These are phyloP conservation scores for Eremomyces bilateralis DNA, from an alignment of 495 filamentous ascomycete species.

Conservation along the genomic window DNA sequence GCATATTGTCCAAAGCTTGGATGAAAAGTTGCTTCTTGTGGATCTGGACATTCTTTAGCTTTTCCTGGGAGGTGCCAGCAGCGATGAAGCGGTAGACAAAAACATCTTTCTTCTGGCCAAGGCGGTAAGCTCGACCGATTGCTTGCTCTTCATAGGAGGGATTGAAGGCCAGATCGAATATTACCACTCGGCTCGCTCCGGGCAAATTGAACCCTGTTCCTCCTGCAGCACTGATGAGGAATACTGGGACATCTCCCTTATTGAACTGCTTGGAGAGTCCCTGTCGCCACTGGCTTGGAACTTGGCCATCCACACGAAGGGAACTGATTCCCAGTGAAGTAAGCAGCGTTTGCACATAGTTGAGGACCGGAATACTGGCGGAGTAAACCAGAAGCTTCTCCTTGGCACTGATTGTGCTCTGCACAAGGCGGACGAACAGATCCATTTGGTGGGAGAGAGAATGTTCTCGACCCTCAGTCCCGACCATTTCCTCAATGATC, in stretches of 20 bases:
- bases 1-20: slow-evolving; percentile 68
- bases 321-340: slow-evolving; percentile 14
- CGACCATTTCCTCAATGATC: too few species aligned
- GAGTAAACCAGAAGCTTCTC: slow-evolving; percentile 74
- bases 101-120: slow-evolving; percentile 66
- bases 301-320: slow-evolving; percentile 43
- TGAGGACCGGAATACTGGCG: slow-evolving; percentile 42
- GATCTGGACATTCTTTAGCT: slow-evolving; percentile 42
- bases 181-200: slow-evolving; percentile 70
- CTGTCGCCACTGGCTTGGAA: slow-evolving; percentile 32
- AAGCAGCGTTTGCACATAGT: slow-evolving; percentile 41
- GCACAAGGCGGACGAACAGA: too few species aligned
- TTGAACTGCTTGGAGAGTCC: slow-evolving; percentile 45
- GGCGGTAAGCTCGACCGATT: slow-evolving; percentile 65
- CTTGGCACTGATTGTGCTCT: too few species aligned
- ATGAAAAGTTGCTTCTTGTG: slow-evolving; percentile 65
- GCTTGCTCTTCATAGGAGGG: slow-evolving; percentile 74
- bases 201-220: slow-evolving; percentile 65
- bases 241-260: slow-evolving; percentile 26
- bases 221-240: slow-evolving; percentile 62
- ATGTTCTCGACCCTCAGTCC: too few species aligned
- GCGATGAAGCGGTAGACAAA: slow-evolving; percentile 71
- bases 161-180: slow-evolving; percentile 69
- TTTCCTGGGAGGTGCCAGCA: slow-evolving; percentile 61
- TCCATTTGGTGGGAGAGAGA: too few species aligned